A percentile compares a stretch with the other conserved stretches of the same genome.
These are phyloP conservation scores for Trichoderma erinaceum DNA, from an alignment of 495 filamentous ascomycete genomes.

Conservation along the genomic window DNA sequence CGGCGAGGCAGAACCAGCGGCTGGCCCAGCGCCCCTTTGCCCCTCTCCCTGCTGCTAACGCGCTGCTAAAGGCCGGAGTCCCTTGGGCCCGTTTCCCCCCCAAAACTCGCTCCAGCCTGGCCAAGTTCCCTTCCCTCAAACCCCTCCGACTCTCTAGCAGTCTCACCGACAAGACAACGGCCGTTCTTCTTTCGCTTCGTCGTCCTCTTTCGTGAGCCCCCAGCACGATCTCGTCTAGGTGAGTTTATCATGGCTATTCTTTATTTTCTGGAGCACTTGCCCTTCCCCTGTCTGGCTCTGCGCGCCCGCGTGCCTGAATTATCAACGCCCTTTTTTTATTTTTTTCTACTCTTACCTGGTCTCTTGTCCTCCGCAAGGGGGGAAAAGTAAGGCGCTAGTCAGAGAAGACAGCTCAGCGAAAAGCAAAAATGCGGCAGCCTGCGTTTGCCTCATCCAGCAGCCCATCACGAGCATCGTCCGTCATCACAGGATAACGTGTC, in stretches of 20 bases:
- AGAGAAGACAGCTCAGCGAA: conserved; percentile 13
- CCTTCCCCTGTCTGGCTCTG: background rate
- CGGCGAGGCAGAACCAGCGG: background rate
- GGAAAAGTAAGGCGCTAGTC: background rate
- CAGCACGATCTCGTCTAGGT: conserved; percentile 7
- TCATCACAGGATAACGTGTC: background rate
- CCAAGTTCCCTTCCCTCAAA: conserved; percentile 7
- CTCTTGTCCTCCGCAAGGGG: conserved; percentile 9
- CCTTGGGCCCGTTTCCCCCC: background rate
- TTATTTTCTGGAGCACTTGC: background rate
- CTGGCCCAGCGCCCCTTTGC: background rate
- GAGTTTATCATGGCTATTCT: background rate
- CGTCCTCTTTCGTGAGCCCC: conserved; percentile 4
- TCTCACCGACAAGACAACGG: conserved; percentile 16
- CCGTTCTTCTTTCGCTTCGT: conserved; percentile 1
- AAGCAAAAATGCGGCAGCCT: conserved; percentile 14
- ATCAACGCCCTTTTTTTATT: background rate
- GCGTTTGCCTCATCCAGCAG: background rate
- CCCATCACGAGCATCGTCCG: conserved; percentile 3
- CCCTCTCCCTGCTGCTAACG: background rate
- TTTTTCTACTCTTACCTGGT: background rate
- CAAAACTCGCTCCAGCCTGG: conserved; percentile 12
- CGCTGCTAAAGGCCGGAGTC: conserved; percentile 1
- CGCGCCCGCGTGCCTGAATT: background rate
- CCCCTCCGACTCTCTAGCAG: background rate